A percentile compares a stretch with the other conserved stretches of the same genome.
Conservation (phyloP, 1,284 basidiomycete species). For the Flammula alnicola region DNA sequence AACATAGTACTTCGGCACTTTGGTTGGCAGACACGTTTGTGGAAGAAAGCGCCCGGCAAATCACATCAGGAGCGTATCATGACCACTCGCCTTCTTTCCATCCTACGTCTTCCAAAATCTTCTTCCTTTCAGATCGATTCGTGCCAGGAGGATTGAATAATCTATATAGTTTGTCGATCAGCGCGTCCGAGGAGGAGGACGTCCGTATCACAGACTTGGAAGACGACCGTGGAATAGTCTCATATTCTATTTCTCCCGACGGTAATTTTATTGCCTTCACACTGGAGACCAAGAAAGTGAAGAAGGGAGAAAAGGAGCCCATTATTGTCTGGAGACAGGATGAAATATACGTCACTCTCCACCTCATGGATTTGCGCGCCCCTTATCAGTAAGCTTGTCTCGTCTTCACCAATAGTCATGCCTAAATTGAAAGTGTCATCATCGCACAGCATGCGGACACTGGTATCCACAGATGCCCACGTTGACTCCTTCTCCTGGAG, state of each 20-base stretch:
- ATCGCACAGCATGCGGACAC: slow-evolving; percentile 3
- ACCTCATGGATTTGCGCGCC: slow-evolving; percentile 7
- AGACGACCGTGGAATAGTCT: slow-evolving; percentile 5
- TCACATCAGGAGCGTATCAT: slow-evolving; percentile 11
- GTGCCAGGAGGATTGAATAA: slow-evolving; percentile 12
- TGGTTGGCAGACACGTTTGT: slow-evolving; percentile 14
- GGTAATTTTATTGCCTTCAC: slow-evolving; percentile 11
- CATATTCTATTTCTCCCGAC: slow-evolving; percentile 14
- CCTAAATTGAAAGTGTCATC: background rate
- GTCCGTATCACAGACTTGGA: slow-evolving; percentile 6
- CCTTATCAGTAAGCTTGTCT: too few species aligned
- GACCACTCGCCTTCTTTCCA: slow-evolving; percentile 12
- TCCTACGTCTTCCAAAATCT: slow-evolving; percentile 11
- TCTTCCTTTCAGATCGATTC: slow-evolving; percentile 18
- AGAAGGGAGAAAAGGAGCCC: slow-evolving; percentile 16
- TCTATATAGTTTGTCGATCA: slow-evolving; percentile 1
- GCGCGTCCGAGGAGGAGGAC: background rate
- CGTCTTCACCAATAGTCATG: too few species aligned
- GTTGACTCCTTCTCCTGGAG: slow-evolving; percentile 15
- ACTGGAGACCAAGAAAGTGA: slow-evolving; percentile 8
- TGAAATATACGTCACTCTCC: slow-evolving; percentile 8
- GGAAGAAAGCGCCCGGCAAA: slow-evolving; percentile 11
- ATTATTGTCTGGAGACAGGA: slow-evolving; percentile 15
- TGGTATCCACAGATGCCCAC: slow-evolving; percentile 8
- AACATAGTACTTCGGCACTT: slow-evolving; percentile 13